A percentile compares a stretch with the other conserved stretches of the same genome.
Evolutionary conservation across 2,329 filamentous ascomycete genomes (phyloP).

Genomic region (Apiospora saccharicola): DNA sequence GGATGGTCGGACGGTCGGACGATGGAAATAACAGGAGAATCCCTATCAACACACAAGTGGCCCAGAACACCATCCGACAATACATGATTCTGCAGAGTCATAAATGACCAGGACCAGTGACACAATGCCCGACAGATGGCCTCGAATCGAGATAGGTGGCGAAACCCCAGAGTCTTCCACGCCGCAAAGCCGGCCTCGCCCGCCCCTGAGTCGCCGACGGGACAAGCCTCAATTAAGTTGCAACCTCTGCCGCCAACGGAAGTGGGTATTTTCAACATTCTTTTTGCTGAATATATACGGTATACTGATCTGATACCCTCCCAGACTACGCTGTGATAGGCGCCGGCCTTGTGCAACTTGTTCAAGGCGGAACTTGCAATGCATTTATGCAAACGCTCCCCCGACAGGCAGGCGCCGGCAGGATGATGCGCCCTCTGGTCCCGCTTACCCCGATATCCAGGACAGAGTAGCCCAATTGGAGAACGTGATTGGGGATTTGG

Average conservation of each 20-base stretch:
- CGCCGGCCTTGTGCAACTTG: constrained; percentile 34
- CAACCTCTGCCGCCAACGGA: constrained; percentile 33
- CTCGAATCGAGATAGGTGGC: neutral
- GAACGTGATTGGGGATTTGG: neutral
- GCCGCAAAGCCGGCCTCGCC: constrained; percentile 28
- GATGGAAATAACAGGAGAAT: constrained; percentile 23
- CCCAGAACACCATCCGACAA: neutral
- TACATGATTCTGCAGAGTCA: neutral
- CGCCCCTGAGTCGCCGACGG: constrained; percentile 34
- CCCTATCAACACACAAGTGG: neutral
- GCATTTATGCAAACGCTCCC: neutral
- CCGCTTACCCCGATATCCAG: neutral
- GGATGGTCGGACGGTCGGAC: constrained; percentile 31
- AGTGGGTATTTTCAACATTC: constrained; percentile 28
- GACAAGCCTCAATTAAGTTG: constrained; percentile 36
- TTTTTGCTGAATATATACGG: neutral
- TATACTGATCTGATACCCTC: neutral
- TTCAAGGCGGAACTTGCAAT: constrained; percentile 25
- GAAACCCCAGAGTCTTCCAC: neutral
- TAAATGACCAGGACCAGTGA: neutral
- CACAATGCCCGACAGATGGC: neutral
- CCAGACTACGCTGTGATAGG: constrained; percentile 34
- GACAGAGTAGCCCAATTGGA: constrained; percentile 1
- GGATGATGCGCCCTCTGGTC: constrained; percentile 8
- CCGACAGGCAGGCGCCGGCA: neutral